These are phyloP conservation scores for Fusarium nelsonii DNA, from an alignment of 2,329 filamentous ascomycete species.

Conservation along the genomic window DNA sequence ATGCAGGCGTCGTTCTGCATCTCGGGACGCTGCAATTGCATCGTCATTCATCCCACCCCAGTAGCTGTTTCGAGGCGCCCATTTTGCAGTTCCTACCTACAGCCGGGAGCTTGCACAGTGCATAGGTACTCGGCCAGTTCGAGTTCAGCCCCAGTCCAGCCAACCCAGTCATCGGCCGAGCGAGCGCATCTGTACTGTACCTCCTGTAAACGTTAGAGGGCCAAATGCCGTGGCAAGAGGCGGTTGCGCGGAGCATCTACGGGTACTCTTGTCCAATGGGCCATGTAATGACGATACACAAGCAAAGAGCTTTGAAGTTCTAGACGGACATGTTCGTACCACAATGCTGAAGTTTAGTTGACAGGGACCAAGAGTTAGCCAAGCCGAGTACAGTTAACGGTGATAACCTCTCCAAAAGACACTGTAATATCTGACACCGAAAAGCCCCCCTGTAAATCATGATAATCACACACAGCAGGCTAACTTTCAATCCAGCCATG, in stretches of 20 bases:
- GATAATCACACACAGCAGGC: slow-evolving; percentile 17
- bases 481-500: slow-evolving; percentile 21
- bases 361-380: neutral
- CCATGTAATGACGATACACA: slow-evolving; percentile 17
- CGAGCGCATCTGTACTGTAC: slow-evolving; percentile 13
- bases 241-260: slow-evolving; percentile 29
- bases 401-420: slow-evolving; percentile 23
- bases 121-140: slow-evolving; percentile 29
- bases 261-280: slow-evolving; percentile 19
- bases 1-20: slow-evolving; percentile 36
- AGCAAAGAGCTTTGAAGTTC: slow-evolving; percentile 13
- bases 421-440: slow-evolving; percentile 38
- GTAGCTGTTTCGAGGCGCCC: slow-evolving; percentile 22
- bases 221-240: slow-evolving; percentile 41
- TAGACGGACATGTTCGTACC: slow-evolving; percentile 3
- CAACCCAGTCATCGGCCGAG: slow-evolving; percentile 28
- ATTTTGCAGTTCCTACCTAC: slow-evolving; percentile 25
- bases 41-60: slow-evolving; percentile 37
- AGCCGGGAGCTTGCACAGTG: slow-evolving; percentile 16
- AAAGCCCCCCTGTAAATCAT: slow-evolving; percentile 24
- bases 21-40: slow-evolving; percentile 24
- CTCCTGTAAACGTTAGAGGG: neutral
- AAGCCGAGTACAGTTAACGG: slow-evolving; percentile 5
- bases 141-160: slow-evolving; percentile 20
- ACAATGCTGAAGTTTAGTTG: slow-evolving; percentile 4